phyloP scores from a whole-genome alignment of 1,284 basidiomycete species.

The Stereum hirsutum region DNA sequence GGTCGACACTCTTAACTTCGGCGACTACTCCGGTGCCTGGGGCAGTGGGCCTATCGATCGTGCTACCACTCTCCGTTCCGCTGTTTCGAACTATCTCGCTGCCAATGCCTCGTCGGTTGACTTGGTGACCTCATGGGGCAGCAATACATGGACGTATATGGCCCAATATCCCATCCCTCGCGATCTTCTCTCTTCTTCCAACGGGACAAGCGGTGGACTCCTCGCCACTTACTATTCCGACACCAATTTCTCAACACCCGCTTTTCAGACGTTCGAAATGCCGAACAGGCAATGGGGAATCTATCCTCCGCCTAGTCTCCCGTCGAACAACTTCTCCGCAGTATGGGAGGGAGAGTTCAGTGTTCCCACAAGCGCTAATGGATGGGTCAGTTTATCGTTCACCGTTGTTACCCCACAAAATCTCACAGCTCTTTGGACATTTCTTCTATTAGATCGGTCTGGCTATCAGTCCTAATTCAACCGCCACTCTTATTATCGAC shows the following conservation, averaged over 20 bases:
- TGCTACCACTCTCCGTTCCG: conserved; percentile 17
- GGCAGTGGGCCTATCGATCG: conserved; percentile 16
- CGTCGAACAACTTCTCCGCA: conserved; percentile 22
- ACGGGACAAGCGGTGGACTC: conserved; percentile 15
- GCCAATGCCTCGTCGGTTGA: conserved; percentile 10
- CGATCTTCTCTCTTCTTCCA: conserved; percentile 15
- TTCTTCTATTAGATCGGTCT: no score
- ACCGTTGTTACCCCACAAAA: no score
- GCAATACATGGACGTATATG: conserved; percentile 20
- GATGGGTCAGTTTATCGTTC: no score
- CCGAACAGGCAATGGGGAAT: conserved; percentile 22
- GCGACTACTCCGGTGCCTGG: conserved; percentile 21
- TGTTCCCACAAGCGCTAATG: conserved; percentile 14
- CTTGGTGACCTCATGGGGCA: conserved; percentile 18
- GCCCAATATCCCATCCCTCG: conserved; percentile 20
- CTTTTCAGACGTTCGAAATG: conserved; percentile 14
- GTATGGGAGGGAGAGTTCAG: conserved; percentile 20
- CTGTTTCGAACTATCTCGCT: conserved; percentile 14
- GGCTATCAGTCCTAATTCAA: conserved; percentile 13
- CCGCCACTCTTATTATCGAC: conserved; percentile 16
- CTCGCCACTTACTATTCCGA: conserved; percentile 18
- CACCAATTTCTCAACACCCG: conserved; percentile 16
- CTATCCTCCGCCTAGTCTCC: conserved; percentile 19
- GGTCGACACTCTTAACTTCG: conserved; percentile 17
- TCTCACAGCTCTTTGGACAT: no score